phyloP scores from a whole-genome alignment of 2,329 filamentous ascomycete genomes.

The Arachnomyces sp. region DNA sequence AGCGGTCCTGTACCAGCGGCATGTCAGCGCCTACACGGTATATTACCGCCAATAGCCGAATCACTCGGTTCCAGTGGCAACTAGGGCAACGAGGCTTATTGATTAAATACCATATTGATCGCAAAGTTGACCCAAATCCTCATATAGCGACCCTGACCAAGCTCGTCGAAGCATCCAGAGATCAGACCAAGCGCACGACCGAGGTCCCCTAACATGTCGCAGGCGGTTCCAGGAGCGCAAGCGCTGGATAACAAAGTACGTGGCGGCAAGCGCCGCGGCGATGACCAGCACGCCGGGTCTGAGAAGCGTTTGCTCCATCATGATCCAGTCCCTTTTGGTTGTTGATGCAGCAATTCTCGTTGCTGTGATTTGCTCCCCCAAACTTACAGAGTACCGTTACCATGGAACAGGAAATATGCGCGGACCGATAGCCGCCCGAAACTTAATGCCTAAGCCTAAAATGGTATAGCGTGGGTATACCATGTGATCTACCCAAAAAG shows the following conservation, averaged over 20 bases:
- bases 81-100: not conserved
- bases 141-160: constrained; percentile 3
- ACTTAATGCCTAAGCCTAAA: too few species aligned
- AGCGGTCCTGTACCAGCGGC: constrained; percentile 2
- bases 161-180: constrained; percentile 3
- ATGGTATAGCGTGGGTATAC: too few species aligned
- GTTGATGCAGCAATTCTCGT: too few species aligned
- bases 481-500: too few species aligned
- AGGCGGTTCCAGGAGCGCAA: constrained; percentile 1
- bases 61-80: not conserved
- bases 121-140: constrained; percentile 1
- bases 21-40: not conserved
- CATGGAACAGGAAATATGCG: too few species aligned
- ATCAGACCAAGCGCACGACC: constrained; percentile 1
- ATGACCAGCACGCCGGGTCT: not conserved
- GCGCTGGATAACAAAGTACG: not conserved
- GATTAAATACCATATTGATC: constrained; percentile 4
- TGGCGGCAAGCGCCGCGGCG: not conserved
- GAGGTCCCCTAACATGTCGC: constrained; percentile 3
- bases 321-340: too few species aligned
- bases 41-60: not conserved
- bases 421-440: too few species aligned
- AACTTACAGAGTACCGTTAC: too few species aligned
- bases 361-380: too few species aligned
- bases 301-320: too few species aligned